phyloP scores from a whole-genome alignment of 768 basidiomycete genomes.

The Butyriboletus loyo region DNA sequence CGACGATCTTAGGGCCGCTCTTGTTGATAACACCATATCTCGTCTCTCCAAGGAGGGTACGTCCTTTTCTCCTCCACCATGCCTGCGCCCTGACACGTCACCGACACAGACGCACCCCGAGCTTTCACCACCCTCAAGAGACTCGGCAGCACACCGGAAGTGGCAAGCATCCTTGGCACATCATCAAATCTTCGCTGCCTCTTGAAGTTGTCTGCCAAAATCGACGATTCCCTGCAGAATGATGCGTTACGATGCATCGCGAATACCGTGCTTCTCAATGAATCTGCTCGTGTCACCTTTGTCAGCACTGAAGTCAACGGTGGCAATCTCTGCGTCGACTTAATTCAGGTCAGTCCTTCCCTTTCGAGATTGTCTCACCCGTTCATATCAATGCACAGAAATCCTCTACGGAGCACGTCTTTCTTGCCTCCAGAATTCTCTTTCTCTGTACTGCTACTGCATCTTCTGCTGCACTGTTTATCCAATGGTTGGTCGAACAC shows the following conservation, averaged over 20 bases:
- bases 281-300: conserved; percentile 56
- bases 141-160: conserved; percentile 66
- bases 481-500: conserved; percentile 62
- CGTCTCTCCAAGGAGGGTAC: conserved; percentile 57
- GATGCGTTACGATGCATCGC: conserved; percentile 78
- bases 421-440: conserved; percentile 72
- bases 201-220: conserved; percentile 45
- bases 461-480: conserved; percentile 41
- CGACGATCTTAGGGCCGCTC: conserved; percentile 49
- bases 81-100: background rate
- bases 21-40: conserved; percentile 38
- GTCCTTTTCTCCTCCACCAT: conserved; percentile 5
- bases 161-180: conserved; percentile 58
- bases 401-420: conserved; percentile 62
- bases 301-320: conserved; percentile 60
- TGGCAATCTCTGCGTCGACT: conserved; percentile 49
- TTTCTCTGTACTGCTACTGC: conserved; percentile 67
- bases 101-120: conserved; percentile 54
- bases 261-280: conserved; percentile 72
- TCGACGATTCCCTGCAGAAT: conserved; percentile 57
- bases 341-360: conserved; percentile 52
- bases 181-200: conserved; percentile 56
- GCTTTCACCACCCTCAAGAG: conserved; percentile 73
- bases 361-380: conserved; percentile 12
- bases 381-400: conserved; percentile 43